Evolutionary conservation across 176 grass and related monocot genomes (phyloP), one percentile per base, ranked within the genome.

Genomic region (Ananas comosus): DNA sequence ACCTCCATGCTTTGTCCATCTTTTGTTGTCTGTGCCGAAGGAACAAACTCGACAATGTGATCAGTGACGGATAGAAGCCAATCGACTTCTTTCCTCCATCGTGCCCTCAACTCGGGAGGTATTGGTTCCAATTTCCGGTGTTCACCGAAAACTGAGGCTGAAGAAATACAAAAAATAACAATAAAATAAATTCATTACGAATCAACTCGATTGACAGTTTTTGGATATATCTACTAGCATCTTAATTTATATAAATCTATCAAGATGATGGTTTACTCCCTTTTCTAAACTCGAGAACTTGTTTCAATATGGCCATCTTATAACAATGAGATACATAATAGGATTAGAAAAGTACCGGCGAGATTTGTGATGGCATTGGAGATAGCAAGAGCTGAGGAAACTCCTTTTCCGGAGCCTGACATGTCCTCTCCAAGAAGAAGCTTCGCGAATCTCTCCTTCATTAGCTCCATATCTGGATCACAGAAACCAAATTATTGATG

Each of bases 21-120:
- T 67, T 96, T 87, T 2, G 83, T 65, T 13, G 79, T 80, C 80
- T 96, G 92, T 4, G 78, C 23, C 0, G 80, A 88, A 24, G 88
- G 92, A 64, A 96, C 88, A 67, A 96, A 96, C 85, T 96, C 92
- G 64, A 96, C 92, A 54, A 96, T 85, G 78, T 91, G 88, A 75
- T 96, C 92, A 3, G 88, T 87, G 70, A 96, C 92, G 59, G 92
- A 91, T 25, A 91, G 80, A 67, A 96, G 57, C 85, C 88, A 96
- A 2, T 90, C 92, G 2, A 89, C 78, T 80, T 96, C 92, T 80
- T 82, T 80, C 69, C 76, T 91, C 92, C 92, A 89, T 12, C 92
- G 77, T 50, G 75, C 74, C 73, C 80, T 96, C 57, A 79, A 89
- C 76, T 96, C 92, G 27, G 75, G 83, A 29, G 83, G 78, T 51